Percentiles rank a stretch among this genome's conserved stretches.
Conservation (phyloP, 2,329 filamentous ascomycete species). For the Periconia sp. region DNA sequence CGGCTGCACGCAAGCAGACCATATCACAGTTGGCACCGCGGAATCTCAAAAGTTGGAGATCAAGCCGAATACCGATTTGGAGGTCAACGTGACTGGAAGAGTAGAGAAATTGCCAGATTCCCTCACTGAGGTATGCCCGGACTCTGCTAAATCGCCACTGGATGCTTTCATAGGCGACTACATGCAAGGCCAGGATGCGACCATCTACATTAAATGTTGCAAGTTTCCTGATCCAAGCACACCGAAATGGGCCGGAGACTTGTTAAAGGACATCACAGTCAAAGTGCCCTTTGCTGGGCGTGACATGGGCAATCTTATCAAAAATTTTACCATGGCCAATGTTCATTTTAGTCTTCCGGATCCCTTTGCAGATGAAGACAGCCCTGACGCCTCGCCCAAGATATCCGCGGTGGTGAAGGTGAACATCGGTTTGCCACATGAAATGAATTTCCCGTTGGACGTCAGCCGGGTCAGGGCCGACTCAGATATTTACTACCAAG, state of each 20-base stretch:
- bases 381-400: constrained; percentile 71
- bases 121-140: constrained; percentile 73
- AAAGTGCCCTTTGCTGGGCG: constrained; percentile 83
- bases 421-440: constrained; percentile 74
- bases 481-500: constrained; percentile 79
- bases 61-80: constrained; percentile 66
- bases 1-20: constrained; percentile 72
- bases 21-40: constrained; percentile 78
- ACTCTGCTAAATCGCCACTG: constrained; percentile 76
- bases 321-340: constrained; percentile 82
- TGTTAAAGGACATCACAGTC: constrained; percentile 79
- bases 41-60: constrained; percentile 68
- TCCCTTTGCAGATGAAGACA: constrained; percentile 73
- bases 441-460: constrained; percentile 83
- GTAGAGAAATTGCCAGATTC: constrained; percentile 73
- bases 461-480: constrained; percentile 75
- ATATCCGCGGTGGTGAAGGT: constrained; percentile 84
- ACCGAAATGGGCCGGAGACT: constrained; percentile 78
- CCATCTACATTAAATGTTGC: constrained; percentile 81
- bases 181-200: constrained; percentile 76
- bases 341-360: constrained; percentile 85
- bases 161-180: constrained; percentile 81
- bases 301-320: constrained; percentile 79
- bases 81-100: constrained; percentile 69
- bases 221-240: constrained; percentile 66